Evolutionary conservation across 2,329 filamentous ascomycete species (phyloP), one percentile per base, ranked within the genome.

Genomic region (Aspergillus fijiensis): DNA sequence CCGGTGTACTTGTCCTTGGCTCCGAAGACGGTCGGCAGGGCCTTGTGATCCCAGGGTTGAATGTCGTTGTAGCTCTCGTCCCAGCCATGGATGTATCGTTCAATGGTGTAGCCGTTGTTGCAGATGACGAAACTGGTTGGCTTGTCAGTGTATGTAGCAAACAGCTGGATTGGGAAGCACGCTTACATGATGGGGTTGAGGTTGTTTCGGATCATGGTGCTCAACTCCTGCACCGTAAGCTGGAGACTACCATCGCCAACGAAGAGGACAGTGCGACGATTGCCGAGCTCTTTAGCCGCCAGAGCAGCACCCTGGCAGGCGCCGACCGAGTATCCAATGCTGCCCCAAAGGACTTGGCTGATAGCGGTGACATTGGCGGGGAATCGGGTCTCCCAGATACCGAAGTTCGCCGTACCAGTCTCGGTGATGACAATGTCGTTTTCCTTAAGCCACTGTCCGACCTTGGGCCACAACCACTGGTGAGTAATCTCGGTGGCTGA

Each of bases 201-300:
- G 25, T 84, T 82, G 61, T 90, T 87, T 31, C 88, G 84, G 64
- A 96, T 85, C 84, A 96, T 94, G 11, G 91, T 95, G 74, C 87
- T 90, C 64, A 96, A 73, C 76, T 95, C 92, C 73, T 96, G 92
- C 0, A 85, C 88, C 0, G 91, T 96, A 60, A 96, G 82, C 74
- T 96, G 91, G 76, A 96, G 88, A 59, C 88, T 91, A 29, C 92
- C 92, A 69, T 96, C 92, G 25, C 92, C 92, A n/a, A 92, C 91
- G 70, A 96, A 93, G 42, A 96, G 81, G 50, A 97, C 88, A 0
- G 89, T 92, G 61, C 92, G 80, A 27, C 77, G 82, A 27, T 86
- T 79, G 54, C 85, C 80, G 42, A 78, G 76, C 70, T 95, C 91
- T 67, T 87, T 87, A 0, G 87, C 85, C 0, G 90, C 92, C 11